Percentiles rank a stretch among this genome's conserved stretches.
phyloP scores from a whole-genome alignment of 1,284 basidiomycete genomes.

The Cryptococcus sp. region DNA sequence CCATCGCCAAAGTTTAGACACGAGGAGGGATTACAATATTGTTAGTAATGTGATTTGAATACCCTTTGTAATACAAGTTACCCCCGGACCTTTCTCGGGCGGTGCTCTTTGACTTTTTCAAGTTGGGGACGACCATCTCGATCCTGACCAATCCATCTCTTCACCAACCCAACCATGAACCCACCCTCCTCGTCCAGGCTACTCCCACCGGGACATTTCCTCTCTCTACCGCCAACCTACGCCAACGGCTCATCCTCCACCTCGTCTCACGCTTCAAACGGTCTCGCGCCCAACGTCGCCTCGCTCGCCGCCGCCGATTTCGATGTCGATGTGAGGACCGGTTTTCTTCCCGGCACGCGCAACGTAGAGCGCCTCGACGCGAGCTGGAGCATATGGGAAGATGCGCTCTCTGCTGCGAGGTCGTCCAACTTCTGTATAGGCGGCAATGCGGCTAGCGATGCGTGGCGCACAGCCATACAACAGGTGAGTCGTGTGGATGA shows the following conservation, averaged over 20 bases:
- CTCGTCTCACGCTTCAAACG: conserved; percentile 34
- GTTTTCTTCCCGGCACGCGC: conserved; percentile 81
- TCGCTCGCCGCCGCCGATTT: conserved; percentile 90
- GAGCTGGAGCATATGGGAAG: conserved; percentile 69
- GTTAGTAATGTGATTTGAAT: no score
- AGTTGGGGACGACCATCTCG: no score
- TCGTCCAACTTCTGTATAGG: no score
- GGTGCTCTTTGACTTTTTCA: no score
- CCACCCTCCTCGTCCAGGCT: no score
- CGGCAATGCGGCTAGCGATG: conserved; percentile 4
- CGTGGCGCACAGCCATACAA: conserved; percentile 62
- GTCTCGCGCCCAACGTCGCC: conserved; percentile 60
- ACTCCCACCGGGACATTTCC: conserved; percentile 58
- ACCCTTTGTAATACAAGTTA: no score
- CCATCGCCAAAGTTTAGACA: no score
- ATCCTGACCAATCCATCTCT: no score
- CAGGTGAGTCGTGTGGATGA: conserved; percentile 48
- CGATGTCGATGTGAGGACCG: conserved; percentile 85
- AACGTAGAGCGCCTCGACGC: conserved; percentile 61
- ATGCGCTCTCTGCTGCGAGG: conserved; percentile 50
- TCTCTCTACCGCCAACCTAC: conserved; percentile 55
- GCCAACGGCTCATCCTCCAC: conserved; percentile 32
- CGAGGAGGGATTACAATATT: no score
- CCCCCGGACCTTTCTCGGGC: no score
- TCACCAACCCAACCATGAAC: no score